phyloP scores from a whole-genome alignment of 176 grass and related monocot species.

The Zizania latifolia region DNA sequence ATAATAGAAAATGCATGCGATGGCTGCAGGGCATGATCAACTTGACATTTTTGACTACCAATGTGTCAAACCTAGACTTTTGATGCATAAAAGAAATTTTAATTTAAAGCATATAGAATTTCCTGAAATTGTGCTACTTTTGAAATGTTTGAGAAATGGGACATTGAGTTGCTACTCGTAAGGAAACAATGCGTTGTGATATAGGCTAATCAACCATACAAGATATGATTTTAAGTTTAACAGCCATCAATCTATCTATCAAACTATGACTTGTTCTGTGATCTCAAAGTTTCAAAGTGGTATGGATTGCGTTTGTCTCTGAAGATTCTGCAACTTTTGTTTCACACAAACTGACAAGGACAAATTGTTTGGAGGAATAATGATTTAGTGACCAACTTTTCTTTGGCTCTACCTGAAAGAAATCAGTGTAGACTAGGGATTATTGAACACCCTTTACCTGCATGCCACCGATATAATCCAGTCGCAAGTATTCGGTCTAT shows the following conservation, averaged over 20 bases:
- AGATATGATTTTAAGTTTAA: constrained; percentile 30
- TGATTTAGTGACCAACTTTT: not conserved
- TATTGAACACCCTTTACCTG: too few relatives aligned
- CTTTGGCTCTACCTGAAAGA: constrained; percentile 3
- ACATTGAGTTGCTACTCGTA: constrained; percentile 32
- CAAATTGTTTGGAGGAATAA: not conserved
- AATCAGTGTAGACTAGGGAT: too few relatives aligned
- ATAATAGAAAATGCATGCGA: not conserved
- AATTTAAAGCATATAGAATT: not conserved
- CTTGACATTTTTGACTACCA: constrained; percentile 16
- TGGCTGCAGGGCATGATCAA: constrained; percentile 41
- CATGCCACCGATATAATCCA: not conserved
- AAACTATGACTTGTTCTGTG: constrained; percentile 1
- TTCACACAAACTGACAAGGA: constrained; percentile 8
- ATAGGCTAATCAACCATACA: constrained; percentile 3
- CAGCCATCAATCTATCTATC: too few relatives aligned
- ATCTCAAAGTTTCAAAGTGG: not conserved
- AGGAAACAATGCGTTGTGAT: constrained; percentile 12
- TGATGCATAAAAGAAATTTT: not conserved
- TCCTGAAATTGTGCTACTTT: constrained; percentile 5
- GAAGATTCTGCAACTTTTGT: constrained; percentile 15
- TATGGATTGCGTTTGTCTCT: constrained; percentile 5
- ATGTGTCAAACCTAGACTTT: constrained; percentile 32
- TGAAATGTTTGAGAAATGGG: not conserved
- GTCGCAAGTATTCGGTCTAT: not conserved